phyloP scores from a whole-genome alignment of 148 eudicot genomes.

The Nyssa sinensis region DNA sequence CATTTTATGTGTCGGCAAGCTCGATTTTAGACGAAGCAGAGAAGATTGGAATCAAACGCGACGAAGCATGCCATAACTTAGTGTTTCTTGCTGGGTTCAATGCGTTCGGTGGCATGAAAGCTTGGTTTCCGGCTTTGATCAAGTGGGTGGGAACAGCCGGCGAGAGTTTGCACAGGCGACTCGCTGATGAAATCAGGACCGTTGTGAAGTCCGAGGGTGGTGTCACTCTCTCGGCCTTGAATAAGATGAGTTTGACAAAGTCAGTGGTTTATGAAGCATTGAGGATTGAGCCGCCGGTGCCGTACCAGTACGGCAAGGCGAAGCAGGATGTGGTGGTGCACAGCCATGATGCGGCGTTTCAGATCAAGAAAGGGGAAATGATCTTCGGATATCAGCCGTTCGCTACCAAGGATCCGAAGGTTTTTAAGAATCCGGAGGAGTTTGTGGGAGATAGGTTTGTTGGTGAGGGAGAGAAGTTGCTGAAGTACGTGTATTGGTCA shows the following conservation, averaged over 20 bases:
- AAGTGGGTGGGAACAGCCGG: constrained; percentile 59
- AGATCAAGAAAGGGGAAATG: constrained; percentile 58
- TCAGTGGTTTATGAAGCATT: constrained; percentile 56
- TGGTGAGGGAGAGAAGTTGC: constrained; percentile 53
- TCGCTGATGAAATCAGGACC: constrained; percentile 49
- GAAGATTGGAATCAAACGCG: constrained; percentile 39
- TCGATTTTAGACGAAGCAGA: constrained; percentile 50
- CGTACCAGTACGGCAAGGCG: constrained; percentile 54
- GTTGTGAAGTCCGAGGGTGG: constrained; percentile 41
- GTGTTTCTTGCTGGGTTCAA: constrained; percentile 56
- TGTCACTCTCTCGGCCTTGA: constrained; percentile 37
- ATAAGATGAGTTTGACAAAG: constrained; percentile 48
- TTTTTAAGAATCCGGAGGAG: constrained; percentile 42
- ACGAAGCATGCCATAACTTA: constrained; percentile 72
- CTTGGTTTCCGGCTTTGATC: constrained; percentile 39
- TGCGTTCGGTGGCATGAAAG: constrained; percentile 56
- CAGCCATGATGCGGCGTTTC: constrained; percentile 46
- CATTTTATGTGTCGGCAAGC: constrained; percentile 31
- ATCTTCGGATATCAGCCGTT: constrained; percentile 59
- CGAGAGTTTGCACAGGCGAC: constrained; percentile 37
- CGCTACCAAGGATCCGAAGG: constrained; percentile 51
- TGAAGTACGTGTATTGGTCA: constrained; percentile 59
- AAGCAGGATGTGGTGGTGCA: constrained; percentile 43
- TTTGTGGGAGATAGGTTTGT: constrained; percentile 53
- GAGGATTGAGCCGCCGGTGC: constrained; percentile 58